phyloP scores from a whole-genome alignment of 2,329 filamentous ascomycete genomes.

The Coleophoma crateriformis region DNA sequence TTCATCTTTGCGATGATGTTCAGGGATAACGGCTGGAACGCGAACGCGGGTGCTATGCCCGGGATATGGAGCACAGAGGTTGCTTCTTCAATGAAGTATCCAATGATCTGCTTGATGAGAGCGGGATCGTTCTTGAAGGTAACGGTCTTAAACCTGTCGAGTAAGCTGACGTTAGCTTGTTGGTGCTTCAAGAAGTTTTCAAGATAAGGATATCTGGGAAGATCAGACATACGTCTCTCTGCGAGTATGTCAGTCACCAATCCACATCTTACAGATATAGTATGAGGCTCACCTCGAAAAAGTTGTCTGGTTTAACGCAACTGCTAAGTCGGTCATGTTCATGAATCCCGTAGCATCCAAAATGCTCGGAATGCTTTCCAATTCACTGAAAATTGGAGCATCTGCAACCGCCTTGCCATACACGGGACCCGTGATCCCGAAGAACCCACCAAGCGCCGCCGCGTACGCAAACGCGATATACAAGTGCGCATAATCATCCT shows the following conservation, averaged over 20 bases:
- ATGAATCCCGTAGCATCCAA: slow-evolving; percentile 6
- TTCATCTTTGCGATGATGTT: slow-evolving; percentile 13
- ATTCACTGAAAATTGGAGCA: slow-evolving; percentile 13
- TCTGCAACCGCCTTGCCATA: slow-evolving; percentile 14
- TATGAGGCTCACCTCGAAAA: neutral
- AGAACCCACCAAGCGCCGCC: slow-evolving; percentile 5
- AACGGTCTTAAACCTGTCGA: slow-evolving; percentile 12
- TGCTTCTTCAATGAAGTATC: slow-evolving; percentile 13
- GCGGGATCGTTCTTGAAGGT: slow-evolving; percentile 13
- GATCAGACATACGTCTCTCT: slow-evolving; percentile 6
- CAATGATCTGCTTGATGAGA: slow-evolving; percentile 9
- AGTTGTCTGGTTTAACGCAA: slow-evolving; percentile 11
- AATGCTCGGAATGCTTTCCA: slow-evolving; percentile 10
- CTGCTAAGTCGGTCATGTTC: slow-evolving; percentile 10
- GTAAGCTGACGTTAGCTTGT: neutral
- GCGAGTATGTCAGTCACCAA: too few relatives aligned
- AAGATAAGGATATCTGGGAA: neutral
- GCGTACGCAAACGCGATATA: slow-evolving; percentile 12
- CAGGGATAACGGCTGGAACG: slow-evolving; percentile 14
- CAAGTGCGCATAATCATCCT: slow-evolving; percentile 12
- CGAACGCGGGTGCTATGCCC: slow-evolving; percentile 9
- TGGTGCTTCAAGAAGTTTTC: neutral
- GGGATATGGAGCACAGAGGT: slow-evolving; percentile 5
- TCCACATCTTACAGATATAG: too few relatives aligned
- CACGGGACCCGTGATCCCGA: slow-evolving; percentile 3